phyloP scores from a whole-genome alignment of 2,329 filamentous ascomycete genomes.

The Trichoderma atrobrunneum region DNA sequence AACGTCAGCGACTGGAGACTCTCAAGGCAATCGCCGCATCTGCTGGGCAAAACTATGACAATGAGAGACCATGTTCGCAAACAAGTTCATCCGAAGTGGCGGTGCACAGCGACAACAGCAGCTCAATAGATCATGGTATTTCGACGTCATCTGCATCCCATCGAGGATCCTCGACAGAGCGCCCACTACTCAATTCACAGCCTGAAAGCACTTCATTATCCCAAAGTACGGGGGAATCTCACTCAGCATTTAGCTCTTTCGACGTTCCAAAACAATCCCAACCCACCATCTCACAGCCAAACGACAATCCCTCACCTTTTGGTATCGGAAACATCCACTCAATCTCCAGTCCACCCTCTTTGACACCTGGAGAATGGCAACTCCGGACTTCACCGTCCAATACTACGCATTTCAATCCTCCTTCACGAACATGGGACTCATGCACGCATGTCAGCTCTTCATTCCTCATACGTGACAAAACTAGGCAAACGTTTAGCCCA shows the following conservation, averaged over 20 bases:
- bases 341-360: neutral
- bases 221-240: neutral
- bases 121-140: neutral
- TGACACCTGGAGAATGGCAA: neutral
- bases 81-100: neutral
- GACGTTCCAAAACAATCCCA: neutral
- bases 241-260: neutral
- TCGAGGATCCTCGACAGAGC: neutral
- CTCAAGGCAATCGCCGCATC: neutral
- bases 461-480: neutral
- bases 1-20: neutral
- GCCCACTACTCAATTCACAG: neutral
- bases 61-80: neutral
- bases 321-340: neutral
- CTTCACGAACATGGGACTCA: neutral
- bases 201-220: neutral
- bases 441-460: neutral
- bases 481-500: neutral
- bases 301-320: neutral
- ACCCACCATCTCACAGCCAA: neutral
- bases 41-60: neutral
- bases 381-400: neutral
- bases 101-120: neutral
- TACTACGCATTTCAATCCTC: neutral
- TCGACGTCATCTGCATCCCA: neutral